Conservation (phyloP, 164 flowering plant genomes). For the Echeveria elegans region DNA sequence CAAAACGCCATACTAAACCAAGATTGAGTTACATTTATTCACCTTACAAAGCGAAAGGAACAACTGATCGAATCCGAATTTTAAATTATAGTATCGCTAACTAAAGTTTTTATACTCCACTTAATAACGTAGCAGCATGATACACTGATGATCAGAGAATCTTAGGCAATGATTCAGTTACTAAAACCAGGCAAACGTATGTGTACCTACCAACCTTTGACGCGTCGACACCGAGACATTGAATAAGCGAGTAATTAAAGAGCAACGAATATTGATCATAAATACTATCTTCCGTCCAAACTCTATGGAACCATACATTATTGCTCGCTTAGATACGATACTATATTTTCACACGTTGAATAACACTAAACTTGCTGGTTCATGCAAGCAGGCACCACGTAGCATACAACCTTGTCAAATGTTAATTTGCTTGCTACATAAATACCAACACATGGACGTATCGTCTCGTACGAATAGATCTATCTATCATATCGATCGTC, state of each 20-base stretch:
- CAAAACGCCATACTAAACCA: too few species aligned
- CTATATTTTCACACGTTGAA: too few species aligned
- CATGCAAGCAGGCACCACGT: too few species aligned
- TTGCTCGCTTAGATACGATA: too few species aligned
- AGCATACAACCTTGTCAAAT: neutral
- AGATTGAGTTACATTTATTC: too few species aligned
- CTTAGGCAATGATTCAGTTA: too few species aligned
- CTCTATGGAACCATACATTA: neutral
- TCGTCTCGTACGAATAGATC: neutral
- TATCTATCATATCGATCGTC: neutral
- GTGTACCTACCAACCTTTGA: neutral
- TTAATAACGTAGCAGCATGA: neutral
- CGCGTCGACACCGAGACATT: neutral
- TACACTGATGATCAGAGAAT: neutral
- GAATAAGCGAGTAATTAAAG: neutral
- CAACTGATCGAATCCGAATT: too few species aligned
- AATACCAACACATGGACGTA: neutral
- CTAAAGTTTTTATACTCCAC: too few species aligned
- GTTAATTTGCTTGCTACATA: neutral
- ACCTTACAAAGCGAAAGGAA: too few species aligned
- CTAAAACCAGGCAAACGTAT: neutral
- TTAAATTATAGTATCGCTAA: too few species aligned
- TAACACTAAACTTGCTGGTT: too few species aligned
- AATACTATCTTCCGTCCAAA: neutral
- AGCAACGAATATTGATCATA: neutral